Base-by-base conservation (phyloP, 2,329 filamentous ascomycete species). In the Ophiostoma australiae region DNA sequence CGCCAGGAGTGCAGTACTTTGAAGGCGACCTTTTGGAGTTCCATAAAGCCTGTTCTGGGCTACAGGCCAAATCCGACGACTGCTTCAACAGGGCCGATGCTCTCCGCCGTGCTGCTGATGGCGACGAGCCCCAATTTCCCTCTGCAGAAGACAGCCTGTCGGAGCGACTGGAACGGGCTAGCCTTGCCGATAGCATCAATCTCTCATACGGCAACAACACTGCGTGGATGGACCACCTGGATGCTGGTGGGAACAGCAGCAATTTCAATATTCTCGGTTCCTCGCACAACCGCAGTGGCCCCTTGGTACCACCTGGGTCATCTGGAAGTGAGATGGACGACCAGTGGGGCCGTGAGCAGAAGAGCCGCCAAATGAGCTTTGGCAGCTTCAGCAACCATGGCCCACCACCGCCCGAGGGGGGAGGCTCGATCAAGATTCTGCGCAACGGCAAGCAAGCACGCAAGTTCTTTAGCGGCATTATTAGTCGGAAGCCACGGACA, bases 1-100 rank as follows among this genome's bases (percentile, higher is more conserved):
- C 75, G 27, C 41, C 72, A 11, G n/a, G 17, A 11, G 77, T 77
- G 33, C 80, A 81, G 1, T 71, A 79, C 0, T 83, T 84, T 20
- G 79, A 85, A n/a, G 84, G 84, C 48, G 86, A 87, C 55, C 79
- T 89, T 1, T 78, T 83, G 41, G 77, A 82, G 27, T 89, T 89
- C 74, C 83, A 87, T 74, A 79, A 79, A 1, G 75, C 84, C n/a
- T 88, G 86, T 74, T 73, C 81, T 58, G 77, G 77, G 3, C 78
- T 89, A 3, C 85, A 88, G 72, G 78, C 78, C 70, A 84, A 84
- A 7, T 82, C 85, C 1, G 82, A 85, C 61, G 80, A 82, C 2
- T 88, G 85, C 73, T 81, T 86, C 61, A 80, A 81, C 17, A 82
- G 82, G 69, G 80, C 86, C 4, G 84, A 87, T 70, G 76, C 78